These are phyloP conservation scores for Zhuliangozyma blackwelliae DNA, from an alignment of 1,139 yeast species.

Conservation along the genomic window DNA sequence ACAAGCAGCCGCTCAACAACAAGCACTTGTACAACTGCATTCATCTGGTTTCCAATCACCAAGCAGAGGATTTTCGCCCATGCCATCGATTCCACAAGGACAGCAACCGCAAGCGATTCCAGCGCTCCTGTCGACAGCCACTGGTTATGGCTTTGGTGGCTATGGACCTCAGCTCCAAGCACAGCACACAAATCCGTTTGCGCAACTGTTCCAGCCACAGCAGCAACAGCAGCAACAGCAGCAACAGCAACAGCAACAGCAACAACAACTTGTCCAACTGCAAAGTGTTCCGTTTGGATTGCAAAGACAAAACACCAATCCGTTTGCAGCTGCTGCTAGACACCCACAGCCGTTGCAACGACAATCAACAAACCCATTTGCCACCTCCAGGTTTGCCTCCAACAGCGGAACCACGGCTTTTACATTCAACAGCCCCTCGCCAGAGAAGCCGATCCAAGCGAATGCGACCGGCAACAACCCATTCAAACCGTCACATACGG, in stretches of 20 bases:
- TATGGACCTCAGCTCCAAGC: constrained; percentile 31
- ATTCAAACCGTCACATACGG: constrained; percentile 38
- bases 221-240: constrained; percentile 11
- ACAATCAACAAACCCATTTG: constrained; percentile 47
- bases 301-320: constrained; percentile 36
- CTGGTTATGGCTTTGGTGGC: constrained; percentile 61
- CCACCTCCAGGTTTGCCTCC: constrained; percentile 33
- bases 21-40: constrained; percentile 2
- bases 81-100: constrained; percentile 13
- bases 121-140: constrained; percentile 25
- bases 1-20: constrained; percentile 6
- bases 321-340: constrained; percentile 28
- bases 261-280: constrained; percentile 6
- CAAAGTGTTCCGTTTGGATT: constrained; percentile 11
- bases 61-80: constrained; percentile 5
- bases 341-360: constrained; percentile 13
- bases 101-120: constrained; percentile 10
- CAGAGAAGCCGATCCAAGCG: constrained; percentile 19
- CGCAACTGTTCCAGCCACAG: constrained; percentile 14
- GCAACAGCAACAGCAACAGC: constrained; percentile 10
- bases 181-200: constrained; percentile 25
- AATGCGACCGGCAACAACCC: constrained; percentile 44
- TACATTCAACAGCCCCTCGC: constrained; percentile 19
- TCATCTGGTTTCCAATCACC: constrained; percentile 1
- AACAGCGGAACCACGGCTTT: constrained; percentile 36